Conservation (phyloP, 306 rosid species). For the Quercus variabilis region DNA sequence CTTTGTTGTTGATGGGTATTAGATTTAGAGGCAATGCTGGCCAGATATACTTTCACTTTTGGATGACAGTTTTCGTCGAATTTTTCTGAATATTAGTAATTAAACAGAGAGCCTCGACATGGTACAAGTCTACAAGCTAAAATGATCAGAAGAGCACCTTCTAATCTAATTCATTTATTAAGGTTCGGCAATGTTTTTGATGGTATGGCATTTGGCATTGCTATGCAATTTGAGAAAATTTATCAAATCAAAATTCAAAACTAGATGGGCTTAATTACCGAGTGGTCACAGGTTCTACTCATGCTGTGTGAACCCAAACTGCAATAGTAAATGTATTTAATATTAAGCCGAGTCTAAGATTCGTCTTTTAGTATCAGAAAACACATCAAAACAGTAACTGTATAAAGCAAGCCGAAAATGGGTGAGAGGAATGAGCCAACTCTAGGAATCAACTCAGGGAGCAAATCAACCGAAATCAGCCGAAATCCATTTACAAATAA, state of each 20-base stretch:
- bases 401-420: constrained; percentile 4
- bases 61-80: too few relatives aligned
- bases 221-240: background rate
- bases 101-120: background rate
- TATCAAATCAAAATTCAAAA: background rate
- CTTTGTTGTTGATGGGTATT: background rate
- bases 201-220: background rate
- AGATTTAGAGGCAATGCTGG: background rate
- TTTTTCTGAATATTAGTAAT: background rate
- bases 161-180: background rate
- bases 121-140: background rate
- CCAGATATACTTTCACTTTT: too few relatives aligned
- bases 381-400: background rate
- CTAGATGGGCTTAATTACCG: background rate
- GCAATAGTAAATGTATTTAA: background rate
- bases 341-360: background rate
- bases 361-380: constrained; percentile 2
- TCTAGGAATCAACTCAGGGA: constrained; percentile 12
- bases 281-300: background rate
- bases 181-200: background rate
- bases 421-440: constrained; percentile 9
- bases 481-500: constrained; percentile 3
- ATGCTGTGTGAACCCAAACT: background rate
- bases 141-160: background rate
- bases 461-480: constrained; percentile 11